Conservation (phyloP, 768 basidiomycete species). For the Phylloporus arenicola region DNA sequence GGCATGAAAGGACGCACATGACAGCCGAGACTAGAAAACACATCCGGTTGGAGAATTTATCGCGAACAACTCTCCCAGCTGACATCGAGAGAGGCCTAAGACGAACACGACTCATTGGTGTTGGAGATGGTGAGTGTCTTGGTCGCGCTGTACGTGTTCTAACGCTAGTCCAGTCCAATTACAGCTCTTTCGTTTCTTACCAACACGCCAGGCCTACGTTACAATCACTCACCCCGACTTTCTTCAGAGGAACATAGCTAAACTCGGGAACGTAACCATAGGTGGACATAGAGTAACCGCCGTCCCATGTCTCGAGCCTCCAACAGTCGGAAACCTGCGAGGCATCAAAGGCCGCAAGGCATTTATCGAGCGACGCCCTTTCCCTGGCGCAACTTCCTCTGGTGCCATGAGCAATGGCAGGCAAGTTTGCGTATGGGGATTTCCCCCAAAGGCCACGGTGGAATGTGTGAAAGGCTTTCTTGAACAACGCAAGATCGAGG, state of each 20-base stretch:
- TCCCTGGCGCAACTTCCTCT: constrained; percentile 41
- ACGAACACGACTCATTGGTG: constrained; percentile 40
- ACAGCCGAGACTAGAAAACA: constrained; percentile 30
- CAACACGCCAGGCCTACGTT: constrained; percentile 55
- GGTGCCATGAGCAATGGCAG: constrained; percentile 50
- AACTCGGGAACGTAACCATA: constrained; percentile 41
- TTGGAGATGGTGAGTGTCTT: constrained; percentile 33
- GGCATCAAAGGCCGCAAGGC: constrained; percentile 38
- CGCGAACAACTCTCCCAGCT: constrained; percentile 45
- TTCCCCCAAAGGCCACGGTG: constrained; percentile 45
- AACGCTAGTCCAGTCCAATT: constrained; percentile 42
- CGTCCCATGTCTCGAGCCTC: constrained; percentile 22
- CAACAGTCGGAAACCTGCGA: constrained; percentile 28
- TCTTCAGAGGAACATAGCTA: constrained; percentile 36
- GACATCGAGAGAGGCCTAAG: constrained; percentile 48
- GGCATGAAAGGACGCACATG: constrained; percentile 3
- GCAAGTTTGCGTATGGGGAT: constrained; percentile 55
- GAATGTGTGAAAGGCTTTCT: constrained; percentile 38
- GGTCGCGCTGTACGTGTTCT: constrained; percentile 3
- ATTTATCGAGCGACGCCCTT: constrained; percentile 32
- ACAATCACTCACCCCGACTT: constrained; percentile 46
- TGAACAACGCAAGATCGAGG: constrained; percentile 40
- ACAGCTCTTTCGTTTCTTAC: constrained; percentile 55
- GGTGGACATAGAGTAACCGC: constrained; percentile 41
- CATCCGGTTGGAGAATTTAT: constrained; percentile 46